Base-by-base conservation (phyloP, 129 eudicot genomes). In the Flaveria ramosissima region DNA sequence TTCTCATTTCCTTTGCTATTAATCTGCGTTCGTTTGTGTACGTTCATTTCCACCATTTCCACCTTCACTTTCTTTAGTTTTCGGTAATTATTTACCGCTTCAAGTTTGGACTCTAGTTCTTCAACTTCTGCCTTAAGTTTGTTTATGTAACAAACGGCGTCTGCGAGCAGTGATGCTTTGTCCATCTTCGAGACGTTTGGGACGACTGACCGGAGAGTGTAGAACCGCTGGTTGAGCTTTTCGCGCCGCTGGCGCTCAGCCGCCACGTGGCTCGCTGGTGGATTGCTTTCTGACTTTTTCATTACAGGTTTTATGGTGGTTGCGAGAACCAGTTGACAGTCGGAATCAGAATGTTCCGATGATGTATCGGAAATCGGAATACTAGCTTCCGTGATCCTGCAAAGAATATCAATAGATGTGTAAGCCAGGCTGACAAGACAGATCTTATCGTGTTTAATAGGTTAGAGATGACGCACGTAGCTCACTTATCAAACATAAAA, bases 211-310 rank as follows among this genome's bases (percentile, higher is more conserved):
- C 97, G 87, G 15, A 91, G 81, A 2, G 85, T 85, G 80, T 91
- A 91, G 84, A 91, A 88, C 7, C 94, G 88, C 59, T 78, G 85
- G 89, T 91, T 91, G 47, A 88, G 89, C 85, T 84, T 91, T 84
- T 91, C 92, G 52, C 92, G 70, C 41, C 97, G 66, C 77, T 86
- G 97, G 62, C 97, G 73, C 89, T 90, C 96, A 42, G 93, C 93
- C 84, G 86, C 93, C 77, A 90, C 89, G 66, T 86, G 93, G 85
- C 84, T 83, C 55, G 64, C 13, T 1, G 86, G 87, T 5, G 76
- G 50, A 27, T 66, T 75, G 6, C 82, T 65, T 16, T 81, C 91
- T 75, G 89, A 80, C 83, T 78, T 90, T 61, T 80, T 88, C 24
- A 45, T 19, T 0, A 20, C 19, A 3, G 24, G 43, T n/a, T 62